phyloP scores from a whole-genome alignment of 2,329 filamentous ascomycete species.

The Fusarium chlamydosporum region DNA sequence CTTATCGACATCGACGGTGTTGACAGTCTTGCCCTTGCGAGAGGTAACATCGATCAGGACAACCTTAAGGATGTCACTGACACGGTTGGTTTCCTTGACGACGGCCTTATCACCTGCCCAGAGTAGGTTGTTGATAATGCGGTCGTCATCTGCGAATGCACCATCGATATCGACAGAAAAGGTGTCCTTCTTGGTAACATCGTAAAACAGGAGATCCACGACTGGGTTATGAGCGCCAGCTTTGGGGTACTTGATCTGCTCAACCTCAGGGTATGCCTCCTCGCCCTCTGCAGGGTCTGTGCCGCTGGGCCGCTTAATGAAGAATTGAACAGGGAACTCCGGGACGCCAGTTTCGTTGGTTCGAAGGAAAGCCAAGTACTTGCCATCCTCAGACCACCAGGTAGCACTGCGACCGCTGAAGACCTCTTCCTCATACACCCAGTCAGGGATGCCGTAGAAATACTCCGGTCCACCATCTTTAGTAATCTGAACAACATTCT shows the following conservation, averaged over 20 bases:
- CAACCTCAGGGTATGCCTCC: slow-evolving; percentile 90
- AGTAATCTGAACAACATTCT: slow-evolving; percentile 79
- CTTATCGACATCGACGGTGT: slow-evolving; percentile 82
- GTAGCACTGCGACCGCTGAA: slow-evolving; percentile 84
- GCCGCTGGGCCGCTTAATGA: slow-evolving; percentile 87
- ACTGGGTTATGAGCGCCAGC: slow-evolving; percentile 93
- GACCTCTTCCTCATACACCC: slow-evolving; percentile 85
- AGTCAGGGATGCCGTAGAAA: slow-evolving; percentile 97
- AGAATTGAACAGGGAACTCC: slow-evolving; percentile 94
- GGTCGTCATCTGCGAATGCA: slow-evolving; percentile 83
- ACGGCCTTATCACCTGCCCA: slow-evolving; percentile 91
- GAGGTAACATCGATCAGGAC: slow-evolving; percentile 84
- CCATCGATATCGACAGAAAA: slow-evolving; percentile 84
- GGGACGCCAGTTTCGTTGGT: slow-evolving; percentile 95
- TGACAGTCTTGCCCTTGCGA: slow-evolving; percentile 82
- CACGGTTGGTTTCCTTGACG: slow-evolving; percentile 92
- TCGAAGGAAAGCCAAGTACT: slow-evolving; percentile 89
- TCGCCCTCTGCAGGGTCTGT: slow-evolving; percentile 74
- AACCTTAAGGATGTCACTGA: slow-evolving; percentile 91
- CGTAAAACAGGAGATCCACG: slow-evolving; percentile 90
- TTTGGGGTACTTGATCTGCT: slow-evolving; percentile 97
- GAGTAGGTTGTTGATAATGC: slow-evolving; percentile 91
- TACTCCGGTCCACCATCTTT: slow-evolving; percentile 87
- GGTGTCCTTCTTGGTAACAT: slow-evolving; percentile 80
- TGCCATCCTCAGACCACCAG: slow-evolving; percentile 95